Base-by-base conservation (phyloP, 768 basidiomycete species). In the Rhodotorula graminis region DNA sequence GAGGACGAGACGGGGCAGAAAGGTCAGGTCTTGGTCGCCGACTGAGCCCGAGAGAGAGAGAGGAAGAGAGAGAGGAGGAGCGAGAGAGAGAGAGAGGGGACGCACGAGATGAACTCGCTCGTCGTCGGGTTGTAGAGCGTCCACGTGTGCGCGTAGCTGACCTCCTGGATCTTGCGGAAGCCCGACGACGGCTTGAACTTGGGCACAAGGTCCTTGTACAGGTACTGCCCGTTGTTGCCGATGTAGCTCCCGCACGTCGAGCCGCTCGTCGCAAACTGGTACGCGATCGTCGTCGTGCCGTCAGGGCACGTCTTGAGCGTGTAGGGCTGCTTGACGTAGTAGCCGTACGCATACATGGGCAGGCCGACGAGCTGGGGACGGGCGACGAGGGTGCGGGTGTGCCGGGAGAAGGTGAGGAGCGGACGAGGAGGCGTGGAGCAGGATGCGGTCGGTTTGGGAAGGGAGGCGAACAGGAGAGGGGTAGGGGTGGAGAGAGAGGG, bases 331-430 rank as follows among this genome's bases (percentile, higher is more conserved):
- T 49, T 52, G 42, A 72, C 71, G 31, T 46, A 64, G 61, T 63
- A 72, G 3, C 49, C 31, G 66, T 70, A 68, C 2, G 62, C 64
- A 61, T 65, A 76, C 53, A 62, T 61, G 10, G 78, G 76, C 12
- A 76, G 33, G 31, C 74, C 78, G 56, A 79, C 66, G 23, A 65
- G 44, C 63, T 64, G 63, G 18, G 4, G 58, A 3, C 37, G 27
- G 21, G 19, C 7, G 37, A 23, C 21, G 18, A 59, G 33, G 61
- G n/a, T n/a, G n/a, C n/a, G n/a, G n/a, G n/a, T n/a, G n/a, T n/a
- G n/a, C n/a, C n/a, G n/a, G 47, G 3, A 0, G 0, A 2, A 0
- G n/a, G 2, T 9, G 21, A 27, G 25, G 15, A 21, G 8, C 50
- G 11, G 50, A 11, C 0, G 25, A 25, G 25, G 27, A 11, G 6